Conservation (phyloP, 805 yeast genomes). For the Barnettozyma pratensis region DNA sequence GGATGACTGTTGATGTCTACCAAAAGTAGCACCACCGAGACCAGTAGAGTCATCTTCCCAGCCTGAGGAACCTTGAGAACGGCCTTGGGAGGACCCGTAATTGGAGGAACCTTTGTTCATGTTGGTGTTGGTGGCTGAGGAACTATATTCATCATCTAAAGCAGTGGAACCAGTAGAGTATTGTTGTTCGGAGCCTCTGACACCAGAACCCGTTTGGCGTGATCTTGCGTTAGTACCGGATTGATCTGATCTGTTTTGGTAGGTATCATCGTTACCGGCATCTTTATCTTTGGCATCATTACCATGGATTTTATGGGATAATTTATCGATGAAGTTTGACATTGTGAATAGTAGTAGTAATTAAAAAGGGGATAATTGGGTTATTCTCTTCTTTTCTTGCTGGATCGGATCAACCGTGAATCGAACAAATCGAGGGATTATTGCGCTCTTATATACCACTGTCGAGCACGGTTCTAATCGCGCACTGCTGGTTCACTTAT, state of each 20-base stretch:
- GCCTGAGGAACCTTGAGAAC: background rate
- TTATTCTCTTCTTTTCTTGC: background rate
- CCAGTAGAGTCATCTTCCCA: conserved; percentile 8
- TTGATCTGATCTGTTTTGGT: background rate
- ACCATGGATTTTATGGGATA: conserved; percentile 22
- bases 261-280: too few species aligned
- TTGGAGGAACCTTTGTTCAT: background rate
- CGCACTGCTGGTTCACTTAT: too few species aligned
- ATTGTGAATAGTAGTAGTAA: conserved; percentile 6
- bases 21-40: background rate
- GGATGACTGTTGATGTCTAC: conserved; percentile 6
- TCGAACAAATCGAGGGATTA: too few species aligned
- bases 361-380: background rate
- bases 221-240: conserved; percentile 1
- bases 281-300: conserved; percentile 8
- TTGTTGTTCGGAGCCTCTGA: conserved; percentile 17
- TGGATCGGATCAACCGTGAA: background rate
- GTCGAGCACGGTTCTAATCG: background rate
- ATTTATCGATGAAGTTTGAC: conserved; percentile 26
- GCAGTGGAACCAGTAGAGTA: conserved; percentile 12
- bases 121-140: background rate
- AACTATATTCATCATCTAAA: background rate
- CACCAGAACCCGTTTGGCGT: conserved; percentile 12
- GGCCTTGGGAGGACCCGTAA: background rate
- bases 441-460: background rate